Evolutionary conservation across 169 alveolate genomes (phyloP), one percentile per base, ranked within the genome.

Genomic region (Cryptosporidium felis): DNA sequence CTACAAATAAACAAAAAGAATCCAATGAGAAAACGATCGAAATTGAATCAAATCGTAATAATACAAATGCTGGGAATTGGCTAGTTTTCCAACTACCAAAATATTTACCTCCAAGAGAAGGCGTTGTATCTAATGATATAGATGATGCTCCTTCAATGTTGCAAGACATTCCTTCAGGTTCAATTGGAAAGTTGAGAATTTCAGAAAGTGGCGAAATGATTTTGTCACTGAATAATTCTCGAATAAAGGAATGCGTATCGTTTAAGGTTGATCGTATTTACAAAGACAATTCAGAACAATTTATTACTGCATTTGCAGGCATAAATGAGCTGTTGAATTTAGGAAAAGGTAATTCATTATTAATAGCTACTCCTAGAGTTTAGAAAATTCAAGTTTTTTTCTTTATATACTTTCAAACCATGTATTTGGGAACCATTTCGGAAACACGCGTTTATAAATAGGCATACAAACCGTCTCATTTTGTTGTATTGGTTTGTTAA

Each of bases 381-480:
- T n/a, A 61, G n/a, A n/a, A n/a, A n/a, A n/a, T n/a, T n/a, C n/a
- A n/a, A n/a, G n/a, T n/a, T n/a, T n/a, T n/a, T n/a, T n/a, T n/a
- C 1, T 61, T 2, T 60, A 10, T n/a, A 18, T 41, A 61, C 30
- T 38, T 18, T 41, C 67, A 38, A 74, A 74, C 92, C 92, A 89
- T 18, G 74, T 32, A 45, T 26, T 23, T 21, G 91, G 82, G 18
- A 79, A 67, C 92, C 92, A 93, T 60, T 81, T 88, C 9, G 98
- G 98, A 66, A 82, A 94, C 14, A 93, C 93, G 90, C 98, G 89
- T 74, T 94, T 95, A 80, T 91, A 95, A 23, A 95, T 60, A 46
- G 94, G 91, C 92, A 95, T 82, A 51, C 96, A 93, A 28, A 95
- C 93, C 53, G 94, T 91, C 82, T 95, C 98, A 65, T 92, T 91